A percentile compares a stretch with the other conserved stretches of the same genome.
Evolutionary conservation across 805 yeast species (phyloP).

Genomic region (Schwanniomyces sp.): DNA sequence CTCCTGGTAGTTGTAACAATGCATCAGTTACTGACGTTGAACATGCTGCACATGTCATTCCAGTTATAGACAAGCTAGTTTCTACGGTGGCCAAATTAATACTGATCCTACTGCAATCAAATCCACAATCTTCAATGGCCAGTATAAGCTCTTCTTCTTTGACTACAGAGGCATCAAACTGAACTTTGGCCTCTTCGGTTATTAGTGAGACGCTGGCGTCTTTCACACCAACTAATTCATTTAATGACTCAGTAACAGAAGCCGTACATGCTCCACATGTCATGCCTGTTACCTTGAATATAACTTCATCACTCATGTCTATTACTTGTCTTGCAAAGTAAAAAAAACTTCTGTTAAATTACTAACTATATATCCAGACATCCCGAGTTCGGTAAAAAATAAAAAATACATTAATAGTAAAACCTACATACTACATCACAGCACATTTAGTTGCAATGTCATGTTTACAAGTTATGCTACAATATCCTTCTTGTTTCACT

Average conservation of each 20-base stretch:
- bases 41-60: constrained; percentile 95
- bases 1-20: constrained; percentile 48
- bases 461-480: background rate
- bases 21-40: constrained; percentile 54
- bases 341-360: background rate
- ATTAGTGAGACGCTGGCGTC: constrained; percentile 33
- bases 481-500: background rate
- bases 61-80: constrained; percentile 32
- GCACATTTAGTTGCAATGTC: background rate
- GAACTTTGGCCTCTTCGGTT: constrained; percentile 35
- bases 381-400: background rate
- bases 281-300: constrained; percentile 34
- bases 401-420: background rate
- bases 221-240: constrained; percentile 20
- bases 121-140: constrained; percentile 31
- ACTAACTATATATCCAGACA: background rate
- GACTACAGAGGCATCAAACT: constrained; percentile 15
- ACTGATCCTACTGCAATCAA: constrained; percentile 9
- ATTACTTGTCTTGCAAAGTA: background rate
- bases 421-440: background rate
- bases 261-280: constrained; percentile 47
- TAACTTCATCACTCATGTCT: constrained; percentile 7
- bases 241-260: constrained; percentile 33
- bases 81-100: constrained; percentile 2
- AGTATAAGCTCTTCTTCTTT: constrained; percentile 14